A percentile compares a stretch with the other conserved stretches of the same genome.
Evolutionary conservation across 139 green algal species (phyloP).

Genomic region (Chlamydomonas incerta): DNA sequence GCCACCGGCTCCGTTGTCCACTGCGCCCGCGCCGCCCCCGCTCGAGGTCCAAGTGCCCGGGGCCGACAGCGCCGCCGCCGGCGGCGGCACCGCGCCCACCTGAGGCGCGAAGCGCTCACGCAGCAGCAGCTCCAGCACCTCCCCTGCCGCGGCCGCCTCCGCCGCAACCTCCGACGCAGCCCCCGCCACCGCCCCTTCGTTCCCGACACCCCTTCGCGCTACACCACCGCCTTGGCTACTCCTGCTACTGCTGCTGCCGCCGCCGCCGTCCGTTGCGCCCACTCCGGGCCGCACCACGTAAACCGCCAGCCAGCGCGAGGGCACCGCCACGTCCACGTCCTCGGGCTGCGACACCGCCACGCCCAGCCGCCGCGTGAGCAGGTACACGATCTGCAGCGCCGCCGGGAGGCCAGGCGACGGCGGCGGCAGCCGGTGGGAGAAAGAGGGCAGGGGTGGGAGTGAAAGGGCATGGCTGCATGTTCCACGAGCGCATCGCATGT

Average conservation of each 20-base stretch:
- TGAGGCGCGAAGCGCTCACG: constrained; percentile 27
- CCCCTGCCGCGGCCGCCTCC: background rate
- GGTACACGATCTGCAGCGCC: constrained; percentile 20
- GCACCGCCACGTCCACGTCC: constrained; percentile 22
- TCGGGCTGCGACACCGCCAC: constrained; percentile 29
- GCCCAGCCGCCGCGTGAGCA: constrained; percentile 29
- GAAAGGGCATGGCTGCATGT: too few species aligned
- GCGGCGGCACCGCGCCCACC: background rate
- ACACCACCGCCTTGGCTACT: too few species aligned
- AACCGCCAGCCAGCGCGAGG: constrained; percentile 26
- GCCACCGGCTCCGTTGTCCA: background rate
- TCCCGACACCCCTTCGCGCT: too few species aligned
- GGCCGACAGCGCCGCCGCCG: too few species aligned
- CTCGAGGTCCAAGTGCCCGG: too few species aligned
- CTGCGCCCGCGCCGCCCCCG: background rate
- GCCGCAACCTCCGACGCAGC: background rate
- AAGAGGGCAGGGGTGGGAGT: too few species aligned
- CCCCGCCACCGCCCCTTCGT: background rate
- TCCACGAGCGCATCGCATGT: too few species aligned
- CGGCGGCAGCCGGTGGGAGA: too few species aligned
- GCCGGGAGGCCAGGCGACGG: too few species aligned
- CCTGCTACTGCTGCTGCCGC: background rate
- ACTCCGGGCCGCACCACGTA: background rate
- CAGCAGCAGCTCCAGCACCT: constrained; percentile 12
- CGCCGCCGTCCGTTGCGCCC: background rate